These are phyloP conservation scores for Phytophthora uliginosa DNA, from an alignment of 352 stramenopile genomes.

Conservation along the genomic window DNA sequence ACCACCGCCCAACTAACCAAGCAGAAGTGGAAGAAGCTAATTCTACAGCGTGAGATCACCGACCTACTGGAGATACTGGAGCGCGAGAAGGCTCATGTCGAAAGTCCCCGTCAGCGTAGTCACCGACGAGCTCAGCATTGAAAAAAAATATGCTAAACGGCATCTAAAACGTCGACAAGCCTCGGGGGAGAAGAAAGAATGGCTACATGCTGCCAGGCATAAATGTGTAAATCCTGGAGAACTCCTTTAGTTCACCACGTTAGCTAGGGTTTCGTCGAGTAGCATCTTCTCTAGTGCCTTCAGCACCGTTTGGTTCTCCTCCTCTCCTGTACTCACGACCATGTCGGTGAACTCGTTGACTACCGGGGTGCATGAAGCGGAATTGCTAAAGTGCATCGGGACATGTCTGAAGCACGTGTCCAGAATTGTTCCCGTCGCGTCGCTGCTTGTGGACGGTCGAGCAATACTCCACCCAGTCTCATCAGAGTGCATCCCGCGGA, in stretches of 20 bases:
- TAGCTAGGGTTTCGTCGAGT: slow-evolving; percentile 26
- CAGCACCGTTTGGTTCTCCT: slow-evolving; percentile 29
- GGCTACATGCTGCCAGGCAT: not conserved
- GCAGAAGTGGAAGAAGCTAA: too few species aligned
- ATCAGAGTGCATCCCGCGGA: slow-evolving; percentile 39
- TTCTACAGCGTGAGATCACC: too few species aligned
- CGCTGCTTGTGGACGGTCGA: slow-evolving; percentile 9
- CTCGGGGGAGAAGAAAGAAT: too few species aligned
- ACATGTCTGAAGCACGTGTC: slow-evolving; percentile 37
- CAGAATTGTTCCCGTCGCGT: slow-evolving; percentile 28
- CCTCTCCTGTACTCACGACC: slow-evolving; percentile 29
- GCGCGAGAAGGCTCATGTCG: too few species aligned
- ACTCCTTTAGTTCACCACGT: slow-evolving; percentile 1
- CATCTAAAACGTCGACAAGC: too few species aligned
- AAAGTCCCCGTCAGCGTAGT: too few species aligned
- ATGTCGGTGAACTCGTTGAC: slow-evolving; percentile 39
- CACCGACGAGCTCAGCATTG: too few species aligned
- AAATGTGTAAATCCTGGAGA: not conserved
- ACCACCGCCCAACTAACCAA: too few species aligned
- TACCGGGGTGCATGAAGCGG: slow-evolving; percentile 3
- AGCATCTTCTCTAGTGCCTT: slow-evolving; percentile 35
- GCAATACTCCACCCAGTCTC: slow-evolving; percentile 41
- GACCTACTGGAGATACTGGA: too few species aligned
- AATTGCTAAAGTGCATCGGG: slow-evolving; percentile 43
- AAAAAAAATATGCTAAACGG: too few species aligned